Evolutionary conservation across 78 protist species (phyloP).

Genomic region (Emiliania huxleyi): DNA sequence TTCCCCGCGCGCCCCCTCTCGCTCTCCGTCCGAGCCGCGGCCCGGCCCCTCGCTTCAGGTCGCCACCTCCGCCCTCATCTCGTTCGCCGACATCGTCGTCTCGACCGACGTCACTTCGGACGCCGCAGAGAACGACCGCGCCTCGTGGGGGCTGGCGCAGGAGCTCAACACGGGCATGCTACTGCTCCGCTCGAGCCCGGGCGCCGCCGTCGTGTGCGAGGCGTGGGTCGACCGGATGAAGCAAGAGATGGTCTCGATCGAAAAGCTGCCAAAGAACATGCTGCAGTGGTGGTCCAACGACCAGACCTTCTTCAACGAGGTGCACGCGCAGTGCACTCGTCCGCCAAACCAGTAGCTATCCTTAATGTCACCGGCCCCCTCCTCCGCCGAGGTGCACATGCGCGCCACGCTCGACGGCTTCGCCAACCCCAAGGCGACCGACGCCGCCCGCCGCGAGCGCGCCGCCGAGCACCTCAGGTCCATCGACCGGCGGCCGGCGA

Average conservation of each 20-base stretch:
- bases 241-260: neutral
- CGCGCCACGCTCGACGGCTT: neutral
- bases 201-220: neutral
- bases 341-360: too few species aligned
- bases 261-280: neutral
- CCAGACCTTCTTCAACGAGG: constrained; percentile 25
- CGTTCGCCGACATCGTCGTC: neutral
- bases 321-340: too few species aligned
- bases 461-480: neutral
- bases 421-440: neutral
- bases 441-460: neutral
- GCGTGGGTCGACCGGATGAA: neutral
- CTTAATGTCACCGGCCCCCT: too few species aligned
- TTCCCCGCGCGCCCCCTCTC: too few species aligned
- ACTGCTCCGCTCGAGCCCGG: neutral
- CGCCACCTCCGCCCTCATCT: neutral
- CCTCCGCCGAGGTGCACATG: too few species aligned
- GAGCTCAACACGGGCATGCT: constrained; percentile 18
- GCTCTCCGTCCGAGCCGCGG: too few species aligned
- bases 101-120: neutral
- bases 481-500: neutral
- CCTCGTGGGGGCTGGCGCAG: neutral
- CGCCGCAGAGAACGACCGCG: neutral
- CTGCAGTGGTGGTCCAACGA: constrained; percentile 17
- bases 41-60: too few species aligned